Percentiles rank a stretch among this genome's conserved stretches.
phyloP scores from a whole-genome alignment of 805 yeast species.

The Candida maltosa region DNA sequence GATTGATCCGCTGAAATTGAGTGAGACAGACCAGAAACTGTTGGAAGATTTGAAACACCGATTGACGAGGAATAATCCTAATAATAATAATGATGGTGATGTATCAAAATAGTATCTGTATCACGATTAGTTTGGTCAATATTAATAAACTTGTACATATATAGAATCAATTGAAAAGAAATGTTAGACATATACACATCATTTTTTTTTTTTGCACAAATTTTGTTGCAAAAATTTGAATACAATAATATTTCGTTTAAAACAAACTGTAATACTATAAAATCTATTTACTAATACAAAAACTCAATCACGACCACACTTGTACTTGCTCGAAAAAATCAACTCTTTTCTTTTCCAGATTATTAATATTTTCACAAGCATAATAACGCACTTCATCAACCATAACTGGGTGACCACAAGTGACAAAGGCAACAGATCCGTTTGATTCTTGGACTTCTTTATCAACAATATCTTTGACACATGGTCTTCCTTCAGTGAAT shows the following conservation, averaged over 20 bases:
- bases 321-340: constrained; percentile 76
- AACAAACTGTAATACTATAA: no score
- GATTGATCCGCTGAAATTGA: constrained; percentile 23
- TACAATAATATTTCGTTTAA: no score
- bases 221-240: no score
- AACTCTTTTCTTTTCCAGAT: constrained; percentile 43
- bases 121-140: no score
- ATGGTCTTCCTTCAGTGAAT: constrained; percentile 48
- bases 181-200: no score
- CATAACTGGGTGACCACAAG: constrained; percentile 63
- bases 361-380: constrained; percentile 39
- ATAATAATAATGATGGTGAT: background rate
- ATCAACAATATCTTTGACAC: constrained; percentile 34
- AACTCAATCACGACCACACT: constrained; percentile 52
- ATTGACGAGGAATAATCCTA: constrained; percentile 4
- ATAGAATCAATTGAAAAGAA: no score
- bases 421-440: constrained; percentile 49
- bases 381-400: constrained; percentile 53
- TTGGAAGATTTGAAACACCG: constrained; percentile 1
- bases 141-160: no score
- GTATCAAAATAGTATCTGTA: no score
- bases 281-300: no score
- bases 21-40: constrained; percentile 3
- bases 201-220: no score
- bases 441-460: constrained; percentile 31